phyloP scores from a whole-genome alignment of 345 rosid species.

The Passiflora organensis region DNA sequence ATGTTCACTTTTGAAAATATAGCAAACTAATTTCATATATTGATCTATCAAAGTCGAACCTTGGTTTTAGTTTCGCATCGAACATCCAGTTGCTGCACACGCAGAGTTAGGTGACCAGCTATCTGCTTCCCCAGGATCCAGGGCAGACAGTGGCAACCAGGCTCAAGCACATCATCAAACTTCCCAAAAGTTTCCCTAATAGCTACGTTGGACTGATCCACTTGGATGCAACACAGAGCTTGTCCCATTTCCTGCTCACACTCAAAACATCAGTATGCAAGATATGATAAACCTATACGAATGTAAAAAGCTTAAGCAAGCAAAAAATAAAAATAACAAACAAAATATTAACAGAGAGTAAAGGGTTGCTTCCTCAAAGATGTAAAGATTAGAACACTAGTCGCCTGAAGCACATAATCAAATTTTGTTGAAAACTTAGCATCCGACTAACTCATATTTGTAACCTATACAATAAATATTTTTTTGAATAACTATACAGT shows the following conservation, averaged over 20 bases:
- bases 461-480: no score
- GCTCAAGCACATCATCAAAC: constrained; percentile 31
- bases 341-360: no score
- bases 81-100: constrained; percentile 27
- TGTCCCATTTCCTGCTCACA: constrained; percentile 37
- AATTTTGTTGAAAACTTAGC: no score
- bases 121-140: constrained; percentile 28
- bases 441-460: no score
- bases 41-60: constrained; percentile 32
- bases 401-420: no score
- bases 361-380: no score
- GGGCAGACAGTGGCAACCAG: constrained; percentile 31
- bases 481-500: no score
- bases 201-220: constrained; percentile 26
- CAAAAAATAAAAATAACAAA: no score
- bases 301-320: no score
- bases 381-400: no score
- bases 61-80: constrained; percentile 73
- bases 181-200: constrained; percentile 29
- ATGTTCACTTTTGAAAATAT: not conserved
- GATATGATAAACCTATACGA: no score
- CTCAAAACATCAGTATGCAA: constrained; percentile 35
- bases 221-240: constrained; percentile 24
- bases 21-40: not conserved
- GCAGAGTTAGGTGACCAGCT: constrained; percentile 23